Evolutionary conservation across 2,329 filamentous ascomycete species (phyloP), one percentile per base, ranked within the genome.

Genomic region (Sporothrix luriei): DNA sequence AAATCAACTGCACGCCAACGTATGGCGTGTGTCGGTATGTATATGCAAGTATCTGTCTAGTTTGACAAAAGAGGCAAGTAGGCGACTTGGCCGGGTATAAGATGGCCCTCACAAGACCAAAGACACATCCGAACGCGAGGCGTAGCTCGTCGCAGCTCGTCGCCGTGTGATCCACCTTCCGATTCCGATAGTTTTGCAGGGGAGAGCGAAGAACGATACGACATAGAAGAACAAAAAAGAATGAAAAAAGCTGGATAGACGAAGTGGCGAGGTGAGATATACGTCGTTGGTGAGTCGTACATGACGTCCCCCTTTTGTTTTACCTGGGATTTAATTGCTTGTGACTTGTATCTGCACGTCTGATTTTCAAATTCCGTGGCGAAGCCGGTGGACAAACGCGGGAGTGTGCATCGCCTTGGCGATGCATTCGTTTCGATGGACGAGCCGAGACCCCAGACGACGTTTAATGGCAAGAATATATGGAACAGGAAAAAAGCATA

Each of bases 61-160:
- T 62, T 21, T 43, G 24, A 49, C 43, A 64, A 64, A 48, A 49
- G 24, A 64, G 61, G 43, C 59, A 64, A 64, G 59, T 46, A 29
- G 55, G 55, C 55, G 55, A 59, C 55, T 40, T 21, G 33, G 55
- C 40, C 33, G 29, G 24, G 4, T n/a, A 43, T 33, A 26, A 40
- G 55, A 43, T n/a, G 33, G 55, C 38, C 55, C 55, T 33, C 4
- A 9, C n/a, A 38, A 57, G 26, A 38, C 4, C 24, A 21, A 59
- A 59, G 55, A 21, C 54, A 57, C 29, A 59, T 59, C 55, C 55
- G 7, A 21, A 59, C 13, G 9, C 33, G 33, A 46, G 13, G 55
- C 19, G 55, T 43, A 43, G 55, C 38, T 43, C 55, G 33, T n/a
- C 9, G 33, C n/a, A 43, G 55, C 38, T 43, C 55, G 33, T n/a